Evolutionary conservation across 768 basidiomycete genomes (phyloP).

Genomic region (Pluteus cervinus): DNA sequence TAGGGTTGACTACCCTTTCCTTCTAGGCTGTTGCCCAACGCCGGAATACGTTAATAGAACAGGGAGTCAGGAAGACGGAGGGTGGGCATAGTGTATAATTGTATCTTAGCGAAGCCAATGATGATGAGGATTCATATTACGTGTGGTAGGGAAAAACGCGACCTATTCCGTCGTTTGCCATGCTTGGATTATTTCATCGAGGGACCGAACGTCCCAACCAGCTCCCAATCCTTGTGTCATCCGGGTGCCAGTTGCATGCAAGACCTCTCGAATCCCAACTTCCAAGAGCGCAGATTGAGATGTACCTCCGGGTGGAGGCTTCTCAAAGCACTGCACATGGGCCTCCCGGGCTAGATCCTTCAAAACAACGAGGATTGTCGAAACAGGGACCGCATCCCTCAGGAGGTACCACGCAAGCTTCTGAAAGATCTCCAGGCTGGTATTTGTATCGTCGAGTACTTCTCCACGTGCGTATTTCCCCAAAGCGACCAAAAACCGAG

Average conservation of each 20-base stretch:
- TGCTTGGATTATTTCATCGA: conserved; percentile 58
- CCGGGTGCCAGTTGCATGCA: conserved; percentile 82
- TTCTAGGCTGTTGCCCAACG: conserved; percentile 40
- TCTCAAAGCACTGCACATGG: conserved; percentile 45
- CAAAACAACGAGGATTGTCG: conserved; percentile 58
- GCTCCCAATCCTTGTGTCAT: conserved; percentile 64
- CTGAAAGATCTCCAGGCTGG: too few relatives aligned
- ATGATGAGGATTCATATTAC: too few relatives aligned
- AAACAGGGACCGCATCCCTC: conserved; percentile 64
- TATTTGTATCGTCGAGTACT: conserved; percentile 18
- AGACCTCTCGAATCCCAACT: conserved; percentile 70
- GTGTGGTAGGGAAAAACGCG: too few relatives aligned
- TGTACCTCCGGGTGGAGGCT: conserved; percentile 48
- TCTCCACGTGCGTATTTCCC: conserved; percentile 54
- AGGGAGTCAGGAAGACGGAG: conserved; percentile 29
- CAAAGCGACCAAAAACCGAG: conserved; percentile 38
- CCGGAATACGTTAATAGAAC: conserved; percentile 33
- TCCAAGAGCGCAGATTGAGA: conserved; percentile 29
- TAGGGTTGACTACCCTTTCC: conserved; percentile 1
- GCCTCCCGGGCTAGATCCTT: conserved; percentile 59
- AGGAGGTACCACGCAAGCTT: conserved; percentile 67
- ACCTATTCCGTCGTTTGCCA: conserved; percentile 35
- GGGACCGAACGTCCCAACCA: conserved; percentile 66
- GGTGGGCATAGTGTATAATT: too few relatives aligned
- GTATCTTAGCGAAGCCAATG: too few relatives aligned